Base-by-base conservation (phyloP, 768 basidiomycete species). In the Russula abietina region DNA sequence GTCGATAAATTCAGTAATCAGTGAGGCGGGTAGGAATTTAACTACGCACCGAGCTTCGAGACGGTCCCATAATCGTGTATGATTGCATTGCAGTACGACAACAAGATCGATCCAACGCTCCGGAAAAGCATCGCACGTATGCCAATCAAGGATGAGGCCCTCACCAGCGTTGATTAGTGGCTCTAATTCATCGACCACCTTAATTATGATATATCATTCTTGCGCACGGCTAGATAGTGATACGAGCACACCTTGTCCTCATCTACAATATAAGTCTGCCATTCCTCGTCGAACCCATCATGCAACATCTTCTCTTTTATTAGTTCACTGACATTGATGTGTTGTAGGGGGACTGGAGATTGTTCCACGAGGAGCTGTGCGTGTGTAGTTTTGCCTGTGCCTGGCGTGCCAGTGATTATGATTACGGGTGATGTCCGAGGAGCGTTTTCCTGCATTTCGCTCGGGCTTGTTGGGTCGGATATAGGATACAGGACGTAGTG, bases 61-160 rank as follows among this genome's bases (percentile, higher is more conserved):
- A 39, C 97, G 83, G 14, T 91, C 85, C 91, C 97, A 98, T 32
- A 99, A 75, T 62, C 81, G 75, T 4, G 87, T 81, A 72, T 98
- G 96, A 70, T 97, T 80, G 69, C 95, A 98, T 12, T 88, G 84
- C 9, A 98, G 76, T 38, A 98, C 94, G 43, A 98, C 86, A 52
- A 97, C 94, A 33, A 98, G 81, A 75, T 99, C 97, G 26, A 89
- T 80, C 97, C 97, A 98, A 60, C 96, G 83, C 74, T 99, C 94
- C 0, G 97, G 97, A 69, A 95, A 99, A 39, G 86, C 74, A 65
- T 93, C 93, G 75, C 92, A 94, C 24, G 90, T 90, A 72, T 97
- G 93, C 92, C 94, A 96, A 74, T 97, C 93, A 32, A 97, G 85
- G 59, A 97, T 84, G 65, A 94, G 75, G 17, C 62, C 62, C 19